A percentile compares a stretch with the other conserved stretches of the same genome.
Evolutionary conservation across 495 filamentous ascomycete genomes (phyloP).

Genomic region (Neurospora pannonica): DNA sequence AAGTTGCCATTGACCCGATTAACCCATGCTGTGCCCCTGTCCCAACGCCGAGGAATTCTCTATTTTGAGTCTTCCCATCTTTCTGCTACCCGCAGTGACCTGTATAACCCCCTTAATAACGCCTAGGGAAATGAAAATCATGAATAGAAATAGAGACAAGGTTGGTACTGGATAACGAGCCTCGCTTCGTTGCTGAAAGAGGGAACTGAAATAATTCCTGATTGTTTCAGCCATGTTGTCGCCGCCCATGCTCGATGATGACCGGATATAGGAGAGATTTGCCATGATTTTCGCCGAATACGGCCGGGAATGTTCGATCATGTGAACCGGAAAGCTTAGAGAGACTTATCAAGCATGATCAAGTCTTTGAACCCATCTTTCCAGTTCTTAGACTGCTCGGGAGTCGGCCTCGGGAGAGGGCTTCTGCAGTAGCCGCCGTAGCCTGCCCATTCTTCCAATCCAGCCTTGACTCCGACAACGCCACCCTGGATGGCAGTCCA

Average conservation of each 20-base stretch:
- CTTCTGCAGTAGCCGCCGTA: constrained; percentile 72
- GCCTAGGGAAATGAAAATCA: not conserved
- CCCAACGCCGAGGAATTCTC: not conserved
- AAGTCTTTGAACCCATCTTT: constrained; percentile 67
- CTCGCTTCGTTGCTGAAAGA: not conserved
- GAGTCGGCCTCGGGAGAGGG: constrained; percentile 62
- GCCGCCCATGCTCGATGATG: not conserved
- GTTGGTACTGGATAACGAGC: not conserved
- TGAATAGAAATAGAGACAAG: not conserved
- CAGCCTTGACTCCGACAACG: constrained; percentile 78
- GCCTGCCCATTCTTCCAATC: constrained; percentile 63
- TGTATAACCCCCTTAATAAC: not conserved
- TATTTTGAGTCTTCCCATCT: not conserved
- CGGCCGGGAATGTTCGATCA: not conserved
- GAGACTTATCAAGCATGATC: constrained; percentile 53
- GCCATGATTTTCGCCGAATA: not conserved
- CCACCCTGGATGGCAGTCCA: constrained; percentile 83
- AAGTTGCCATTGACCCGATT: not conserved
- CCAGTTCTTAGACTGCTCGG: constrained; percentile 49
- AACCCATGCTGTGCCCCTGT: not conserved
- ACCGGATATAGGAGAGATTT: not conserved
- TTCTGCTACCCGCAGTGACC: not conserved
- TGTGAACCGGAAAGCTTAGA: constrained; percentile 8
- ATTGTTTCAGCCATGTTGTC: not conserved
- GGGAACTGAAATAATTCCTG: not conserved